Conservation (phyloP, 768 basidiomycete genomes). For the Hydnum rufescens region DNA sequence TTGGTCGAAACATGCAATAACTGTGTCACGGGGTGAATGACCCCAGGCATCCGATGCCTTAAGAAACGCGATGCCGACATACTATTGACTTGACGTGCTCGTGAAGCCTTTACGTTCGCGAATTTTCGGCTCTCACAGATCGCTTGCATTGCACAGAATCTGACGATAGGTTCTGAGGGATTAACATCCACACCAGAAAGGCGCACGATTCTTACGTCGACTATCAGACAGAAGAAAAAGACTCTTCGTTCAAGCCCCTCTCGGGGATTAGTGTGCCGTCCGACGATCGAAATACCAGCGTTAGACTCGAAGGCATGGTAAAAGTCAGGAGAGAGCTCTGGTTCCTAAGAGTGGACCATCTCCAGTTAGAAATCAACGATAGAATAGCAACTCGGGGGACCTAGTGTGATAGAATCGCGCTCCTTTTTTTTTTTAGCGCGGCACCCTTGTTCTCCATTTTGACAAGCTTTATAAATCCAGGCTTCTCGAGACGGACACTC, state of each 20-base stretch:
- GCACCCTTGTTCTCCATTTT: constrained; percentile 32
- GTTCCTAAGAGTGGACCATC: constrained; percentile 28
- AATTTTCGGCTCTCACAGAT: constrained; percentile 28
- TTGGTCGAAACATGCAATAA: constrained; percentile 68
- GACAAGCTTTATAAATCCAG: constrained; percentile 40
- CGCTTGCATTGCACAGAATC: constrained; percentile 84
- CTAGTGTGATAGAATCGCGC: constrained; percentile 48
- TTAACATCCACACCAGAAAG: too few species aligned
- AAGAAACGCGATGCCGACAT: not conserved
- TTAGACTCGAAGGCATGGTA: constrained; percentile 57
- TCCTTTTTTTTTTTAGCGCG: constrained; percentile 24
- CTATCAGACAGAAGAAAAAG: constrained; percentile 77
- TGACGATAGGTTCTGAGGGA: too few species aligned
- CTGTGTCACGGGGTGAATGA: not conserved
- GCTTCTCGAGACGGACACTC: constrained; percentile 40
- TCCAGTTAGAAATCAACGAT: constrained; percentile 7
- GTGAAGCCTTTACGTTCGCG: not conserved
- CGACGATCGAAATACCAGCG: constrained; percentile 63
- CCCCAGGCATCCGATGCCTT: not conserved
- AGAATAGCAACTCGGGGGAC: constrained; percentile 15
- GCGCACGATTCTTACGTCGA: constrained; percentile 76
- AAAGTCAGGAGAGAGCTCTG: constrained; percentile 61
- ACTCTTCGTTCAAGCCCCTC: constrained; percentile 79
- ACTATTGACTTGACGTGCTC: not conserved
- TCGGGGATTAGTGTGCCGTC: constrained; percentile 87